Evolutionary conservation across 164 flowering plant species (phyloP).

Genomic region (Annona cherimola): DNA sequence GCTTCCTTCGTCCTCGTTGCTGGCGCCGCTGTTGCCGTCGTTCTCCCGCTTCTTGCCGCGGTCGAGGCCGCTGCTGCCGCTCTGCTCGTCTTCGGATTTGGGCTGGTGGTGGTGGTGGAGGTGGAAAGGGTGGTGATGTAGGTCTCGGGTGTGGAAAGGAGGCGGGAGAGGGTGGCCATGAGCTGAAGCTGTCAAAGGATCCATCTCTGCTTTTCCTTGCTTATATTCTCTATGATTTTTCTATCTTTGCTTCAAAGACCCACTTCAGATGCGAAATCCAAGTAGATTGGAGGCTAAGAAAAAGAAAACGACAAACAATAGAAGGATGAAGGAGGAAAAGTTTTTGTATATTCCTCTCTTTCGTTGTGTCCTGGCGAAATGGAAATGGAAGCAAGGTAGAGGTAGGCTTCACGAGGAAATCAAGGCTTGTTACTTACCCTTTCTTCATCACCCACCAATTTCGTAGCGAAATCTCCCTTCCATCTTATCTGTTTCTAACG

Average conservation of each 20-base stretch:
- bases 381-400: not conserved
- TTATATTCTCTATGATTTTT: too few species aligned
- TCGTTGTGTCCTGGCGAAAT: not conserved
- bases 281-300: constrained; percentile 5
- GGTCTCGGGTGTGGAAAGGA: constrained; percentile 67
- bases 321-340: not conserved
- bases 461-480: constrained; percentile 29
- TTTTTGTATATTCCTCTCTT: not conserved
- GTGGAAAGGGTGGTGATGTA: constrained; percentile 55
- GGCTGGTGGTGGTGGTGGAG: constrained; percentile 39
- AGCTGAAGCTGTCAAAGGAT: constrained; percentile 53
- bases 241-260: not conserved
- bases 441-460: constrained; percentile 35
- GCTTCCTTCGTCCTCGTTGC: constrained; percentile 1
- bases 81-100: constrained; percentile 58
- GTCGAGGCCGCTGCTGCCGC: constrained; percentile 28
- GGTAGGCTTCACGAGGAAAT: constrained; percentile 18
- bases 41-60: constrained; percentile 36
- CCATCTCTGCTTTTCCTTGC: constrained; percentile 34
- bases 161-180: constrained; percentile 81
- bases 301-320: not conserved
- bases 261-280: constrained; percentile 1
- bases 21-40: constrained; percentile 14
- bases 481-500: constrained; percentile 17
- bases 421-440: constrained; percentile 11